Base-by-base conservation (phyloP, 345 rosid species). In the Salix purpurea region DNA sequence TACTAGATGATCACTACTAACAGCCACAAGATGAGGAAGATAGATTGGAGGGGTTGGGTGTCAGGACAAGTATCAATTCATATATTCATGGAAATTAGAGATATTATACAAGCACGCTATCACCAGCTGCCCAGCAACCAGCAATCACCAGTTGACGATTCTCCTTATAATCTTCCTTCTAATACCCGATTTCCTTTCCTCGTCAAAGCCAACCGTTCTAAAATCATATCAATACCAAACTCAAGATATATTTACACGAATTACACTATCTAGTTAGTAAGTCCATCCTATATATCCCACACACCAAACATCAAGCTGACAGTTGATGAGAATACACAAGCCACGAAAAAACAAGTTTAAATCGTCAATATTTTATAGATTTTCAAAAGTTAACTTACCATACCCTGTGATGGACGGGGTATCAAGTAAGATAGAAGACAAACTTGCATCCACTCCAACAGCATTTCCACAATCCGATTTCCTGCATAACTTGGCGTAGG, bases 401-500 rank as follows among this genome's bases (percentile, higher is more conserved):
- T 87, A 95, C 94, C 98, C 98, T 87, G 99, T 90, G 89, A 95
- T 88, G 81, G 97, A 93, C 32, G 96, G 96, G 80, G 90, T 89
- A 86, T 90, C 93, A 76, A 95, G 97, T 77, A 95, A 84, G 82
- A 95, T 89, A 48, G 94, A 87, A 72, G 99, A 93, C 8, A 90
- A 83, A 82, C 88, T 85, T 65, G 80, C 84, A 80, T 91, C 94
- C 76, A 76, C 87, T 64, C 88, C 89, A 56, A 91, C 88, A 69
- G 92, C 89, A 85, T 88, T 84, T 76, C 98, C 99, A 70, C 98
- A 95, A 77, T 90, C 96, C 72, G 93, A 86, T 80, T 89, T 88
- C 70, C 81, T 81, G 64, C 84, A 90, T 73, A 95, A 26, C 70
- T 78, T 86, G 16, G 83, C 73, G 52, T 90, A 93, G 5, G 84